Conservation (phyloP, 1,139 yeast species). For the Geotrichum aggregatum region DNA sequence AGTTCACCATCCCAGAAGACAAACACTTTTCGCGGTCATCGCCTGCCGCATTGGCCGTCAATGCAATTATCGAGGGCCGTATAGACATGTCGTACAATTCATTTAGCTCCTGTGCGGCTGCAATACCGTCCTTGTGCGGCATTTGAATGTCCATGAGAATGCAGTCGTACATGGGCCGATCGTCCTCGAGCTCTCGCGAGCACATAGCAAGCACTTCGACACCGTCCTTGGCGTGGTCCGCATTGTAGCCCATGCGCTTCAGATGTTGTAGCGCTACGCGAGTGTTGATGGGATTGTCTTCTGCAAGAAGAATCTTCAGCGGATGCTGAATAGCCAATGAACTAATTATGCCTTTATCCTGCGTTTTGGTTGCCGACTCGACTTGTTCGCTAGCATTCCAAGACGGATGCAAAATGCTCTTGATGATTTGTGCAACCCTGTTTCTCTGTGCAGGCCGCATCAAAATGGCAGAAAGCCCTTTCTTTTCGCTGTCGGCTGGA, state of each 20-base stretch:
- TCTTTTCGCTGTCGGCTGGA: slow-evolving; percentile 29
- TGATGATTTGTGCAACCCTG: slow-evolving; percentile 29
- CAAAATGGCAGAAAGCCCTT: slow-evolving; percentile 31
- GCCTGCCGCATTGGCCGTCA: slow-evolving; percentile 57
- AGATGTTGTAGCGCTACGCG: slow-evolving; percentile 51
- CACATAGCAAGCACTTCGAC: slow-evolving; percentile 48
- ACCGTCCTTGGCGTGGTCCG: slow-evolving; percentile 56
- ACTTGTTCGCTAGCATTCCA: slow-evolving; percentile 28
- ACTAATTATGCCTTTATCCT: slow-evolving; percentile 27
- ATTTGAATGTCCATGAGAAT: slow-evolving; percentile 55
- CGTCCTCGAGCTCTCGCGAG: slow-evolving; percentile 30
- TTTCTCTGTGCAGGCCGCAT: slow-evolving; percentile 32
- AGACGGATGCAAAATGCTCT: slow-evolving; percentile 27
- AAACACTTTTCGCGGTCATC: slow-evolving; percentile 51
- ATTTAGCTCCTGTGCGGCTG: slow-evolving; percentile 42
- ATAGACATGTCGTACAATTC: slow-evolving; percentile 33
- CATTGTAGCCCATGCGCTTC: slow-evolving; percentile 50
- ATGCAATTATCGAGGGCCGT: slow-evolving; percentile 48
- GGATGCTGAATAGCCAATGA: slow-evolving; percentile 42
- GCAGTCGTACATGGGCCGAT: slow-evolving; percentile 46
- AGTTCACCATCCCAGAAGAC: slow-evolving; percentile 54
- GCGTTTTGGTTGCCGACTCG: slow-evolving; percentile 28
- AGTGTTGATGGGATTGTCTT: slow-evolving; percentile 51
- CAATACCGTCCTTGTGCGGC: slow-evolving; percentile 53
- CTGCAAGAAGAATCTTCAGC: slow-evolving; percentile 48